Evolutionary conservation across 2,329 filamentous ascomycete genomes (phyloP).

Genomic region (Paraconiothyrium sp.): DNA sequence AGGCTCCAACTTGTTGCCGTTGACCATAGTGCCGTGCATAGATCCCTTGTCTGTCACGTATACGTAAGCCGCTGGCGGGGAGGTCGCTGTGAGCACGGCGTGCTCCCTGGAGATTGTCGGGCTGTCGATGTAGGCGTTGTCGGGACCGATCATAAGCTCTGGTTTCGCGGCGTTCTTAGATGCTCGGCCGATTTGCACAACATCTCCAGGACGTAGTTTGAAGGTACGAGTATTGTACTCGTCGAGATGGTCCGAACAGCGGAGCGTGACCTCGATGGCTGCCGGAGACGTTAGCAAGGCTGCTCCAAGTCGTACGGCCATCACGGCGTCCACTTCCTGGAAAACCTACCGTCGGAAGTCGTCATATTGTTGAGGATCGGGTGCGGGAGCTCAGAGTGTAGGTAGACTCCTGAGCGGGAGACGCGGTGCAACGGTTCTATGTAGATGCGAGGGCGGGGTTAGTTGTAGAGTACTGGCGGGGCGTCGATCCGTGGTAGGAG

Average conservation of each 20-base stretch:
- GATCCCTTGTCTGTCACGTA: slow-evolving; percentile 65
- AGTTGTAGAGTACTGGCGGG: slow-evolving; percentile 1
- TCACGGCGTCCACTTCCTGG: neutral
- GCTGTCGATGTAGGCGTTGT: slow-evolving; percentile 75
- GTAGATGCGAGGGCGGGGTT: slow-evolving; percentile 10
- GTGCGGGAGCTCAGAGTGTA: neutral
- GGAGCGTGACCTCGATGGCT: slow-evolving; percentile 44
- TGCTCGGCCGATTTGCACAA: slow-evolving; percentile 54
- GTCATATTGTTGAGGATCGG: slow-evolving; percentile 10
- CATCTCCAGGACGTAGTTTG: slow-evolving; percentile 33
- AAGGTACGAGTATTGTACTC: slow-evolving; percentile 42
- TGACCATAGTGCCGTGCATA: slow-evolving; percentile 70
- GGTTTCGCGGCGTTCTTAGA: slow-evolving; percentile 52
- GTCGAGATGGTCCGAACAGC: slow-evolving; percentile 53
- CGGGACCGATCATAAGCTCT: slow-evolving; percentile 51
- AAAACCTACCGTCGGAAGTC: slow-evolving; percentile 13
- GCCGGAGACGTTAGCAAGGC: slow-evolving; percentile 24
- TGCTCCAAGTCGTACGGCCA: neutral
- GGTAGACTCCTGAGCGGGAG: neutral
- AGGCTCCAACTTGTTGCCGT: slow-evolving; percentile 50
- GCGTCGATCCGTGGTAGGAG: neutral
- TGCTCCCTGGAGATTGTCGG: slow-evolving; percentile 77
- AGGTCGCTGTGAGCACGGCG: slow-evolving; percentile 57
- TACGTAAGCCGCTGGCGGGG: slow-evolving; percentile 41
- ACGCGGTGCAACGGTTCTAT: neutral